Conservation (phyloP, 2,329 filamentous ascomycete species). For the Aschersonia sp. region DNA sequence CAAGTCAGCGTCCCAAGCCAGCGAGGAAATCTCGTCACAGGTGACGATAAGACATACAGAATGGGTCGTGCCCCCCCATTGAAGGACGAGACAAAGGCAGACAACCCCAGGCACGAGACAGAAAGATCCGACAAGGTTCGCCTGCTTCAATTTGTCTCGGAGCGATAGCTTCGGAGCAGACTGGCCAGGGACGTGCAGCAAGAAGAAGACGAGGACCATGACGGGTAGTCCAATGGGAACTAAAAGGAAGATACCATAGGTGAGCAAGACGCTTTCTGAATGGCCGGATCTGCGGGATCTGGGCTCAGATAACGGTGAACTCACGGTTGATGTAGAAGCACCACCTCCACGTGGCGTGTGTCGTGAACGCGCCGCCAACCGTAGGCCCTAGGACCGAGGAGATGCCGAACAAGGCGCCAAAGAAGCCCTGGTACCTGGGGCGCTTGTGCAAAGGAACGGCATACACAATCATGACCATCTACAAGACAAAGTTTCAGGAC, state of each 20-base stretch:
- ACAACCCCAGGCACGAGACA: conserved; percentile 26
- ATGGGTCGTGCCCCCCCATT: conserved; percentile 26
- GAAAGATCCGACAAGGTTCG: conserved; percentile 38
- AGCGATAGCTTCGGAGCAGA: conserved; percentile 11
- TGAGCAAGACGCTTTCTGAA: too few species aligned
- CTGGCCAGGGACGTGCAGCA: conserved; percentile 7
- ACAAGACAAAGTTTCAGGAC: not conserved
- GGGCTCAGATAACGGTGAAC: not conserved
- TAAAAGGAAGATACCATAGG: not conserved
- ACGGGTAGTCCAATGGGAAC: conserved; percentile 17
- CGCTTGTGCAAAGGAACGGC: conserved; percentile 16
- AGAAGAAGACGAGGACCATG: conserved; percentile 9
- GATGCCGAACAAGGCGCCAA: conserved; percentile 25
- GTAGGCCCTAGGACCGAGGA: conserved; percentile 13
- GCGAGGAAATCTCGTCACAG: not conserved
- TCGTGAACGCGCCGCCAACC: conserved; percentile 8
- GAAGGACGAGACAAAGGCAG: conserved; percentile 29
- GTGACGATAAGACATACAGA: conserved; percentile 4
- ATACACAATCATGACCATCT: conserved; percentile 4
- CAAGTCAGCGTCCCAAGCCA: not conserved
- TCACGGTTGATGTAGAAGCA: conserved; percentile 17
- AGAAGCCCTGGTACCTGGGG: conserved; percentile 8
- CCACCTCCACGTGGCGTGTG: conserved; percentile 16
- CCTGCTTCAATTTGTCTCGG: conserved; percentile 24
- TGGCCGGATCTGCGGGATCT: too few species aligned